Conservation (phyloP, 192 early-diverging fungal genomes). For the Phlyctochytrium arcticum region DNA sequence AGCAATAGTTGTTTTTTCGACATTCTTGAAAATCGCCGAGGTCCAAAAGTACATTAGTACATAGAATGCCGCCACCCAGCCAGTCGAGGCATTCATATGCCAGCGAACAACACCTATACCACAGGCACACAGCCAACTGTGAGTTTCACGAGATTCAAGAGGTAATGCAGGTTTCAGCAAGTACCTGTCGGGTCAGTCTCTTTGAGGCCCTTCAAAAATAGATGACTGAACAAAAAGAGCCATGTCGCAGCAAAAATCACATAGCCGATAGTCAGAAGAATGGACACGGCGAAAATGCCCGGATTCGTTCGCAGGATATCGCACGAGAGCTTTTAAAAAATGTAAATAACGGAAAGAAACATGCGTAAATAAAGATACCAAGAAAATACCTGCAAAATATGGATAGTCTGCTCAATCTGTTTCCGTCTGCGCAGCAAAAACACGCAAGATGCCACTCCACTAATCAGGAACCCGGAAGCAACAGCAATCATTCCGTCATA, state of each 20-base stretch:
- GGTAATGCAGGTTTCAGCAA: background rate
- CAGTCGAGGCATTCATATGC: conserved; percentile 48
- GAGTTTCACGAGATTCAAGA: background rate
- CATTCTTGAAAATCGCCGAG: conserved; percentile 59
- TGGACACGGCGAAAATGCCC: conserved; percentile 60
- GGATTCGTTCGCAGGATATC: conserved; percentile 71
- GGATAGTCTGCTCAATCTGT: conserved; percentile 36
- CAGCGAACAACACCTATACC: conserved; percentile 32
- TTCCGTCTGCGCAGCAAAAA: conserved; percentile 22
- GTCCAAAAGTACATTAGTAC: conserved; percentile 77
- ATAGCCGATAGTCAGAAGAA: conserved; percentile 52
- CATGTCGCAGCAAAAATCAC: conserved; percentile 59
- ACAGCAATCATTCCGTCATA: conserved; percentile 35
- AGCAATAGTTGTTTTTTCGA: conserved; percentile 66
- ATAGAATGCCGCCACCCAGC: conserved; percentile 50
- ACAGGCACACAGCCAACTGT: background rate
- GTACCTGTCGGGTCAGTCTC: conserved; percentile 5
- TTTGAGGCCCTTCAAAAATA: conserved; percentile 57
- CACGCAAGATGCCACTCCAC: conserved; percentile 19
- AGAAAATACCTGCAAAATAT: conserved; percentile 23
- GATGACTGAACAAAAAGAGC: conserved; percentile 60
- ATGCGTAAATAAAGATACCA: background rate
- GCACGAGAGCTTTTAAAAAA: conserved; percentile 56
- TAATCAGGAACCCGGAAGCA: conserved; percentile 18
- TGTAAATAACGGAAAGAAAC: background rate